Base-by-base conservation (phyloP, 1,139 yeast genomes). In the Suhomyces ambrosiae region DNA sequence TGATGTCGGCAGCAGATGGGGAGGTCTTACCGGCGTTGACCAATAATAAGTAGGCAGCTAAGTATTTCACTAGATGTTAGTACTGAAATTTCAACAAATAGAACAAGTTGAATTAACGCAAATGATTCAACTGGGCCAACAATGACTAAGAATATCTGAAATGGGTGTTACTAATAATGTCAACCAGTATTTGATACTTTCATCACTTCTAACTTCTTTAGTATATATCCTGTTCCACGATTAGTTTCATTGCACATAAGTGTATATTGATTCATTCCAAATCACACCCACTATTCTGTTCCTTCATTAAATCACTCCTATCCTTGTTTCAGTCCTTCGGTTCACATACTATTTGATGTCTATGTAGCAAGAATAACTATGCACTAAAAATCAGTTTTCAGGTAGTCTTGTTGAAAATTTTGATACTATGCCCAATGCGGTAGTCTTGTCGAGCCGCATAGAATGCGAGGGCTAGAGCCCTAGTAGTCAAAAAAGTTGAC, bases 1-100 rank as follows among this genome's bases (percentile, higher is more conserved):
- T 84, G 83, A 90, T 79, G 76, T 89, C 96, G 61, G 85, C 82
- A 60, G 94, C 95, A 56, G 96, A 77, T 76, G 97, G 97, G 61
- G 92, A 52, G 48, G 79, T 61, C 68, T 74, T 75, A 65, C 83
- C 83, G 68, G 81, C 82, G 74, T 76, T 76, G 56, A 75, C 80
- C 68, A 78, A 74, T 68, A 78, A 76, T 68, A 78, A 75, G 75
- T 78, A 78, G 61, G 83, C 82, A 68, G 83, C 83, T 69, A 78
- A 73, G 77, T 78, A 78, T 71, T 80, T 80, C 84, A 76, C 54
- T 49, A 35, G 28, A 27, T 26, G 54, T 49, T 49, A 49, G 54
- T 49, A 49, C 12, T 7, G 15, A 12, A 6, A 6, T 4, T 12
- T 15, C 16, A 5, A 4, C 16, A 13, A 13, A 13, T 5, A 24